phyloP scores from a whole-genome alignment of 768 basidiomycete genomes.

The Cyathus striatus region DNA sequence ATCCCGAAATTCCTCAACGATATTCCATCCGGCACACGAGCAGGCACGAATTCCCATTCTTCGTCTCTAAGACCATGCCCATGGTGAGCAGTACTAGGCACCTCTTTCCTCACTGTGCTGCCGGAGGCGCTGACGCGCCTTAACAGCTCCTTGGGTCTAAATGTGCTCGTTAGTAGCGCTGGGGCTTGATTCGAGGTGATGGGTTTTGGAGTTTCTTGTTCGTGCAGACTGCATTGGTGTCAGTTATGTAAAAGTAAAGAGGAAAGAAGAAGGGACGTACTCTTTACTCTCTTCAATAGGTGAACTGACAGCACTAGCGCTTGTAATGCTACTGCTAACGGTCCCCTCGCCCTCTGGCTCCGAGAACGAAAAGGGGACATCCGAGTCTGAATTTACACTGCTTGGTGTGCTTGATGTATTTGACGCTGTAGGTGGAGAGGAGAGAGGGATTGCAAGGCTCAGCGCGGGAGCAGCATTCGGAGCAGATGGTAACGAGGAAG shows the following conservation, averaged over 20 bases:
- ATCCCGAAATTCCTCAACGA: conserved; percentile 85
- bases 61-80: no score
- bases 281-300: conserved; percentile 2
- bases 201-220: conserved; percentile 6
- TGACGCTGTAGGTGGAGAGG: neutral
- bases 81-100: no score
- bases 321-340: conserved; percentile 2
- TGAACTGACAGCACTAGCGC: conserved; percentile 1
- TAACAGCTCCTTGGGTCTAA: conserved; percentile 39
- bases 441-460: no score
- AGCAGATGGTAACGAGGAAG: conserved; percentile 7
- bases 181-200: conserved; percentile 19
- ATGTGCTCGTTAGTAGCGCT: conserved; percentile 44
- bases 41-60: conserved; percentile 66
- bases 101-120: no score
- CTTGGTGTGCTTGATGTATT: neutral
- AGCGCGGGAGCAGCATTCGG: no score
- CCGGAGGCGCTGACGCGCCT: neutral
- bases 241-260: no score
- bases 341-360: neutral
- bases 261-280: no score
- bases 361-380: no score
- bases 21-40: conserved; percentile 75
- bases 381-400: no score
- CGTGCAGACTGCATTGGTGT: conserved; percentile 4